Evolutionary conservation across 2,329 filamentous ascomycete species (phyloP).

Genomic region (Stagonosporopsis rhizophila): DNA sequence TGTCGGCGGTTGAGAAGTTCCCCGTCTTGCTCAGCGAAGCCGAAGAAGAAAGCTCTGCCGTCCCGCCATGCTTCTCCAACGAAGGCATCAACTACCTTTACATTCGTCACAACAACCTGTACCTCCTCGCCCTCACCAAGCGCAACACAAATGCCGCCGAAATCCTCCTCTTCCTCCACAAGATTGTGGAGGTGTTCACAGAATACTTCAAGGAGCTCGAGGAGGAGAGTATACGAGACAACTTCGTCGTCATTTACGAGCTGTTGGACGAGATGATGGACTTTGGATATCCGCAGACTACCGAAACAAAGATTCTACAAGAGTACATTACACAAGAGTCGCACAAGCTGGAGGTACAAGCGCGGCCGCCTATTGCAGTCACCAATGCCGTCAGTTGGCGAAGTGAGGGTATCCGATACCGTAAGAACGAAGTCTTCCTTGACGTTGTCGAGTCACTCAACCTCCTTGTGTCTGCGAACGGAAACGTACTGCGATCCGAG

Average conservation of each 20-base stretch:
- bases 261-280: constrained; percentile 99
- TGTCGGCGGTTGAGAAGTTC: constrained; percentile 99
- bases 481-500: constrained; percentile 94
- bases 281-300: constrained; percentile 98
- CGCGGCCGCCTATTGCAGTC: constrained; percentile 93
- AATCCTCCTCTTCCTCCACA: constrained; percentile 97
- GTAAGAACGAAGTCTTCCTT: constrained; percentile 99
- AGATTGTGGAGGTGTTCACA: constrained; percentile 97
- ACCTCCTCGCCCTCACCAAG: constrained; percentile 96
- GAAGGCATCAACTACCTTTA: constrained; percentile 99
- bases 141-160: constrained; percentile 99
- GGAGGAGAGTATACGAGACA: constrained; percentile 98
- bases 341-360: constrained; percentile 96
- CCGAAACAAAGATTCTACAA: constrained; percentile 96
- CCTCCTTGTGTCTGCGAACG: constrained; percentile 89
- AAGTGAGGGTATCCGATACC: constrained; percentile 95
- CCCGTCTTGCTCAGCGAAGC: constrained; percentile 94
- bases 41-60: constrained; percentile 97
- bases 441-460: constrained; percentile 98
- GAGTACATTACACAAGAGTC: constrained; percentile 99
- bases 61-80: constrained; percentile 96
- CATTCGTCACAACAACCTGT: constrained; percentile 98
- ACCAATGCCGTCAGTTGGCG: constrained; percentile 98
- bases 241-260: constrained; percentile 99
- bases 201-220: constrained; percentile 99